Conservation (phyloP, 2,329 filamentous ascomycete genomes). For the Nemania abortiva region DNA sequence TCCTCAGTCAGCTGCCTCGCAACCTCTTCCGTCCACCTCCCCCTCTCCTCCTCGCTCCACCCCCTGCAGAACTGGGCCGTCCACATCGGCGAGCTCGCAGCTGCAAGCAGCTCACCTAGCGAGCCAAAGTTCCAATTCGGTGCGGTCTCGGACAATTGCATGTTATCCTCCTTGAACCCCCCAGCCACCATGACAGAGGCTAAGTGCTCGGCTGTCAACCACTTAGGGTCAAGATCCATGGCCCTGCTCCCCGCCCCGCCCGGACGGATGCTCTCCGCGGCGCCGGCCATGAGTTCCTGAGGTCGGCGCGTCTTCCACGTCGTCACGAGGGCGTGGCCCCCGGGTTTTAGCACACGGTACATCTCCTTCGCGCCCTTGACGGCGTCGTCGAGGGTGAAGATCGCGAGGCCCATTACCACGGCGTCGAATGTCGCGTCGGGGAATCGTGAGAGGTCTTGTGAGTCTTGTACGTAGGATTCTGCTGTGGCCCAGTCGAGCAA, state of each 20-base stretch:
- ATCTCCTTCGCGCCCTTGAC: slow-evolving; percentile 43
- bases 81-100: slow-evolving; percentile 43
- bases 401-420: slow-evolving; percentile 44
- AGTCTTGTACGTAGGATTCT: slow-evolving; percentile 39
- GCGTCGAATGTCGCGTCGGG: slow-evolving; percentile 41
- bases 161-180: slow-evolving; percentile 37
- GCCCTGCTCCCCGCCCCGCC: slow-evolving; percentile 25
- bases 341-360: slow-evolving; percentile 43
- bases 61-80: slow-evolving; percentile 40
- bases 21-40: slow-evolving; percentile 42
- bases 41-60: slow-evolving; percentile 43
- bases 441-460: slow-evolving; percentile 42
- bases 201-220: slow-evolving; percentile 44
- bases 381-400: slow-evolving; percentile 41
- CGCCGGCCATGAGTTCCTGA: slow-evolving; percentile 33
- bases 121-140: slow-evolving; percentile 41
- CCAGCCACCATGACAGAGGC: slow-evolving; percentile 38
- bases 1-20: slow-evolving; percentile 40
- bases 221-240: slow-evolving; percentile 41
- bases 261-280: slow-evolving; percentile 36
- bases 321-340: slow-evolving; percentile 41
- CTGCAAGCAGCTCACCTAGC: slow-evolving; percentile 31
- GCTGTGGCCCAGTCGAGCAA: slow-evolving; percentile 40
- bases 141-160: slow-evolving; percentile 31
- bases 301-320: slow-evolving; percentile 44